A percentile compares a stretch with the other conserved stretches of the same genome.
phyloP scores from a whole-genome alignment of 2,329 filamentous ascomycete species.

The Xylaria sp. region DNA sequence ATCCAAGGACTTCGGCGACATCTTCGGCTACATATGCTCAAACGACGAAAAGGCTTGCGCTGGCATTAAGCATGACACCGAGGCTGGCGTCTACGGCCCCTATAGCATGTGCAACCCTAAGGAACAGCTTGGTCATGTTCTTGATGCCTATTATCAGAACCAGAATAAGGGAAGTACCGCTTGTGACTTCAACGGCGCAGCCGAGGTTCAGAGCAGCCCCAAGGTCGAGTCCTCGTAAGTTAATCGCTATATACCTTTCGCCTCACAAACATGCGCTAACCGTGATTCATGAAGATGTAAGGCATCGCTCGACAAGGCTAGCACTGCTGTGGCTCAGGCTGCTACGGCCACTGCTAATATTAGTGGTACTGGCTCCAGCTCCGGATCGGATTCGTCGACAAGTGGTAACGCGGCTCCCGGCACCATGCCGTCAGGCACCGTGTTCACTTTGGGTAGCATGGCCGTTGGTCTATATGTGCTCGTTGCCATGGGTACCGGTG shows the following conservation, averaged over 20 bases:
- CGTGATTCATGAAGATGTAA: slow-evolving; percentile 52
- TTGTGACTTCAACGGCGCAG: slow-evolving; percentile 69
- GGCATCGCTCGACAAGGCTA: slow-evolving; percentile 61
- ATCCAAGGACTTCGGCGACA: slow-evolving; percentile 64
- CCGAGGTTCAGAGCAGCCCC: slow-evolving; percentile 52
- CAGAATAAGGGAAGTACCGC: slow-evolving; percentile 61
- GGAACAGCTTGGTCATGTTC: slow-evolving; percentile 69
- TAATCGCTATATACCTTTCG: not conserved
- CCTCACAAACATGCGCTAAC: slow-evolving; percentile 16
- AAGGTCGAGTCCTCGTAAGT: slow-evolving; percentile 44
- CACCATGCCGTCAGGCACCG: slow-evolving; percentile 47
- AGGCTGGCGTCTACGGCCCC: slow-evolving; percentile 67
- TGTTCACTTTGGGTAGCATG: slow-evolving; percentile 60
- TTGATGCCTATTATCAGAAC: slow-evolving; percentile 68
- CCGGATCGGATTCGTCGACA: slow-evolving; percentile 25
- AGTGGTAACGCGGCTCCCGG: slow-evolving; percentile 50
- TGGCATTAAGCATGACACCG: slow-evolving; percentile 67
- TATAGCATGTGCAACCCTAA: slow-evolving; percentile 72
- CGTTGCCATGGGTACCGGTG: slow-evolving; percentile 64
- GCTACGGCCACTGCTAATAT: slow-evolving; percentile 48
- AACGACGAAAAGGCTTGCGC: slow-evolving; percentile 61
- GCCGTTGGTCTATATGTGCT: slow-evolving; percentile 63
- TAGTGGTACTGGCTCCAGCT: slow-evolving; percentile 36
- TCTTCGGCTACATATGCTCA: slow-evolving; percentile 54
- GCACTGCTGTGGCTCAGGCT: slow-evolving; percentile 51